Evolutionary conservation across 2,329 filamentous ascomycete species (phyloP), one percentile per base, ranked within the genome.

Genomic region (Samsoniella hepiali): DNA sequence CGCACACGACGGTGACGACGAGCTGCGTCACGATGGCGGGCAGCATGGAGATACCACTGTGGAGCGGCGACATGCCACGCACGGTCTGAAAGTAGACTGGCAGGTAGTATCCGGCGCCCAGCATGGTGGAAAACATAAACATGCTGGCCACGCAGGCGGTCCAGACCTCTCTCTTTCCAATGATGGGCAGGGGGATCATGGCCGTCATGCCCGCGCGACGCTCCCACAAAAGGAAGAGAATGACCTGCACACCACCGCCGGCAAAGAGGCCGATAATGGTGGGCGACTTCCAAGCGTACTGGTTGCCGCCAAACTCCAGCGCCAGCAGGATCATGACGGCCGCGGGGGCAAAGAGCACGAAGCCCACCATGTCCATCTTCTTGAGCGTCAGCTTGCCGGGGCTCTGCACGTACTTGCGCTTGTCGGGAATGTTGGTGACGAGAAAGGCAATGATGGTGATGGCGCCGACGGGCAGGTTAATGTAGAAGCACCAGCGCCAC

Each of bases 11-110:
- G 4, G 70, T 70, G 38, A 67, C 10, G 42, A 70, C 61, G 9
- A 74, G 66, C 60, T 73, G 55, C 51, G 65, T 65, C 51, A 71
- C 65, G 54, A 72, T 67, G 55, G 68, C 65, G n/a, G 72, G 72
- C 32, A 74, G 64, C 50, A 73, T 65, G 27, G 71, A 62, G 5
- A 74, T 67, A 50, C 72, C 72, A 34, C 71, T 72, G 22, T 62
- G 65, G 29, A 74, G 68, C 3, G 72, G 71, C 4, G 71, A 67
- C 3, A 67, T 64, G 36, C 68, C 74, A 64, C 76, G 76, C 65
- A 83, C 75, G 38, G 77, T 75, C 71, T 84, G 79, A 70, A 84
- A 82, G 74, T 81, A 84, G 64, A 83, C 75, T 1, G 82, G 81
- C 5, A 83, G 71, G 65, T 81, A 81, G 72, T 79, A 81, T 4